Percentiles rank a stretch among this genome's conserved stretches.
phyloP scores from a whole-genome alignment of 768 basidiomycete species.

The Boletus barrowsii region DNA sequence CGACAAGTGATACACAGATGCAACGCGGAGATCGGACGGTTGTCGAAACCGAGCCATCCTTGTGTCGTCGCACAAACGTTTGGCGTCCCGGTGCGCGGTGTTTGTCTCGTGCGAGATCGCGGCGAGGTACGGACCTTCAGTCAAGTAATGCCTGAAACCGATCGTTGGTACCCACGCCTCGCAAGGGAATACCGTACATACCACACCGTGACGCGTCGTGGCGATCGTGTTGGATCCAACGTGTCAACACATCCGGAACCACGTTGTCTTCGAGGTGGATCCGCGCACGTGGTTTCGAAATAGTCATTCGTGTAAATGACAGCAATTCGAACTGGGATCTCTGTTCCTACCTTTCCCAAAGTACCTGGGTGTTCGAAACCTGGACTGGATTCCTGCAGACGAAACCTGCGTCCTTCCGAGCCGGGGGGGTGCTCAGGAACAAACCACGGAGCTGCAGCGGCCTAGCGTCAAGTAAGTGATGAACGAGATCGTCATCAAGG shows the following conservation, averaged over 20 bases:
- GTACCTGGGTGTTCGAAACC: too few relatives aligned
- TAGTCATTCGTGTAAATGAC: too few relatives aligned
- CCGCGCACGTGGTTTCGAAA: too few relatives aligned
- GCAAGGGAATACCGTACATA: too few relatives aligned
- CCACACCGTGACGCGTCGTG: neutral
- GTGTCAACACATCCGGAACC: neutral
- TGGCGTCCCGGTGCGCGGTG: neutral
- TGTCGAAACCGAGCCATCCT: neutral
- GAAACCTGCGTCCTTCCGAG: too few relatives aligned
- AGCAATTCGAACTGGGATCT: too few relatives aligned
- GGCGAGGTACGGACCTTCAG: neutral
- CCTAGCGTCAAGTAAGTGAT: too few relatives aligned
- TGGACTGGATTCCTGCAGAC: too few relatives aligned
- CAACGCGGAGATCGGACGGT: neutral
- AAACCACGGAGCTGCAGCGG: too few relatives aligned
- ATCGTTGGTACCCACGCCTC: neutral
- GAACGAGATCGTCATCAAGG: too few relatives aligned
- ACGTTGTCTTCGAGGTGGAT: neutral
- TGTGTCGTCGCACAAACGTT: neutral
- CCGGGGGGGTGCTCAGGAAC: too few relatives aligned
- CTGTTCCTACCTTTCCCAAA: too few relatives aligned
- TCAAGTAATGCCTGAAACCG: neutral
- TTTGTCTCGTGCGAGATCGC: conserved; percentile 1
- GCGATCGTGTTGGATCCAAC: neutral
- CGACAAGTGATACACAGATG: neutral